Evolutionary conservation across 2,329 filamentous ascomycete species (phyloP).

Genomic region (Pseudogymnoascus sp.): DNA sequence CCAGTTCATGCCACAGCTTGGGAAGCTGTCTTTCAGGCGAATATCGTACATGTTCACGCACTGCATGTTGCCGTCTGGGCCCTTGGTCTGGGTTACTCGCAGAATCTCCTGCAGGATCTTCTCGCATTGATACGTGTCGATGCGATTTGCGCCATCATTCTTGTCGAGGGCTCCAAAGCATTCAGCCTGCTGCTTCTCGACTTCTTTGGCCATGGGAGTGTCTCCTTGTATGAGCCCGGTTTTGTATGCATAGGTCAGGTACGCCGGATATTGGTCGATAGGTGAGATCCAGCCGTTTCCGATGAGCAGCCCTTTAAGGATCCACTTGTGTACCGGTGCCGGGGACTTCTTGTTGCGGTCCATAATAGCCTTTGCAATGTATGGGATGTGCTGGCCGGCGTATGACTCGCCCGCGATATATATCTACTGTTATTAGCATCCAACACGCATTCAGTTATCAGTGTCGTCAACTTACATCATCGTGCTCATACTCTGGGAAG

Average conservation of each 20-base stretch:
- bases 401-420: conserved; percentile 96
- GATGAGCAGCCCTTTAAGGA: conserved; percentile 77
- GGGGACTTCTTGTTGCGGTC: conserved; percentile 67
- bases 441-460: background rate
- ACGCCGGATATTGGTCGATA: conserved; percentile 79
- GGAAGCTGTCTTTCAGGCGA: conserved; percentile 69
- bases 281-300: conserved; percentile 98
- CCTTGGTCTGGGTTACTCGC: conserved; percentile 50
- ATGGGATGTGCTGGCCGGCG: conserved; percentile 93
- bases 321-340: conserved; percentile 52
- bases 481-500: conserved; percentile 84
- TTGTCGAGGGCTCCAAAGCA: conserved; percentile 58
- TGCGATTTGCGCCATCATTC: conserved; percentile 48
- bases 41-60: conserved; percentile 98
- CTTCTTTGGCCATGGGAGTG: conserved; percentile 51
- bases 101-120: conserved; percentile 67
- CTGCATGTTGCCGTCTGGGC: conserved; percentile 39
- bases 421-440: conserved; percentile 46
- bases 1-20: conserved; percentile 96
- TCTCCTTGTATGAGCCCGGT: conserved; percentile 63
- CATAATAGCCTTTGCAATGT: conserved; percentile 86
- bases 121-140: conserved; percentile 70
- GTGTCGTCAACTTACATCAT: conserved; percentile 63
- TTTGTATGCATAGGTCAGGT: conserved; percentile 73
- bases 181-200: conserved; percentile 61